Evolutionary conservation across 352 stramenopile species (phyloP), one percentile per base, ranked within the genome.

Genomic region (Phytopythium aichiense): DNA sequence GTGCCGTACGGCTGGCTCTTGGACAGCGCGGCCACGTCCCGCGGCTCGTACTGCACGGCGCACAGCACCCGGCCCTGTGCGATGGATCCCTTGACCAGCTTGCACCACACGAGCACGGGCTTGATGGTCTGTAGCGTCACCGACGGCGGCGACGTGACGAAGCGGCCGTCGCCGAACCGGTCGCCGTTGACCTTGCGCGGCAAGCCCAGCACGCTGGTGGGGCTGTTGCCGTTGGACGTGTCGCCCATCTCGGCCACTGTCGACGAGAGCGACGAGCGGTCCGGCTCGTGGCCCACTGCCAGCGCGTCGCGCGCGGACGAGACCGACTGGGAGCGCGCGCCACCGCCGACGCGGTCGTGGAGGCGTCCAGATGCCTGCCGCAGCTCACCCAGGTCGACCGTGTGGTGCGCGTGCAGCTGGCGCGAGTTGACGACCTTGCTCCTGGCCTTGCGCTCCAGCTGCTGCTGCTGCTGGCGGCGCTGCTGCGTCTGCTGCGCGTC

Each of bases 41-140:
- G 68, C 66, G 89, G 77, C 65, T 92, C 84, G 57, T 83, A 90
- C 61, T 91, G 80, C n/a, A 95, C 65, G 13, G 74, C 81, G 58
- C 79, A 89, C 6, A 93, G 61, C 50, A 93, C 75, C 2, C 84
- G 74, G 18, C 84, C 84, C 49, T 89, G 76, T 0, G 81, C 80
- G 1, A 72, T 54, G 5, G 73, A 43, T 31, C 84, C 84, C 51
- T 88, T 88, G 13, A 95, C 72, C 18, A 95, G 68, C 56, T 71
- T 64, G 57, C 75, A 93, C 83, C 84, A 93, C 25, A 93, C 77
- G 28, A 88, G 59, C 38, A 89, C 81, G 13, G 81, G 79, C 40
- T 85, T 81, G 50, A 88, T 86, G 25, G 62, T 49, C 42, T 22
- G 42, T 1, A 49, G 7, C 42, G 18, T 12, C 42, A 16, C 18